Evolutionary conservation across 2,329 filamentous ascomycete species (phyloP).

Genomic region (Penicillium sp.): DNA sequence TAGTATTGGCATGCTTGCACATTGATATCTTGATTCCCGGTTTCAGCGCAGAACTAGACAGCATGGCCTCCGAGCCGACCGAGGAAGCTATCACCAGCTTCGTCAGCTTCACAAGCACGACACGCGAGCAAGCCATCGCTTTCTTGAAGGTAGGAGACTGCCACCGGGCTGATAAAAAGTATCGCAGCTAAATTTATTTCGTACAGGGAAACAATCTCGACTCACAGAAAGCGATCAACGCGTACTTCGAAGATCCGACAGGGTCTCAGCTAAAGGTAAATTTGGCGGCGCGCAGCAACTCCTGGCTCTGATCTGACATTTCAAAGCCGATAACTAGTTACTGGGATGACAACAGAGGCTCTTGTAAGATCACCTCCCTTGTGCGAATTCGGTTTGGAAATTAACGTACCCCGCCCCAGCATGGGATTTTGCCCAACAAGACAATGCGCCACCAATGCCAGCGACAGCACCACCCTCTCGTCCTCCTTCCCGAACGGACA

Average conservation of each 20-base stretch:
- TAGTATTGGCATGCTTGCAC: not conserved
- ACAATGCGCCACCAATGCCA: conserved; percentile 36
- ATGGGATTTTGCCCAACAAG: conserved; percentile 41
- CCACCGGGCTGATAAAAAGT: not conserved
- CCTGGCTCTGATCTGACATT: conserved; percentile 8
- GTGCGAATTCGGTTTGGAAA: not conserved
- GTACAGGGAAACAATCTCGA: conserved; percentile 47
- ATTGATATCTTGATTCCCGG: not conserved
- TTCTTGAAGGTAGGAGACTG: conserved; percentile 41
- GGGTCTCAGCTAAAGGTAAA: conserved; percentile 36
- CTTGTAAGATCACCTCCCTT: conserved; percentile 24
- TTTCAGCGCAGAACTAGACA: not conserved
- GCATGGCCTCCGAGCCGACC: conserved; percentile 40
- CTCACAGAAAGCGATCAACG: conserved; percentile 48
- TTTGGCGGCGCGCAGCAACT: not conserved
- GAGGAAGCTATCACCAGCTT: conserved; percentile 45
- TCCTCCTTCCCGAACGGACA: conserved; percentile 48
- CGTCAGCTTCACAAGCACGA: conserved; percentile 42
- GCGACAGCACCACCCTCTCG: conserved; percentile 46
- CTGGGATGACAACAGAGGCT: conserved; percentile 27
- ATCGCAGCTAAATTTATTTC: conserved; percentile 11
- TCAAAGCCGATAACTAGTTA: conserved; percentile 20
- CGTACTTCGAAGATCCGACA: conserved; percentile 48
- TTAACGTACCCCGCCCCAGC: conserved; percentile 26
- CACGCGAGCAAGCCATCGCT: conserved; percentile 41